A percentile compares a stretch with the other conserved stretches of the same genome.
phyloP scores from a whole-genome alignment of 306 rosid genomes.

The Quercus berberidifolia region DNA sequence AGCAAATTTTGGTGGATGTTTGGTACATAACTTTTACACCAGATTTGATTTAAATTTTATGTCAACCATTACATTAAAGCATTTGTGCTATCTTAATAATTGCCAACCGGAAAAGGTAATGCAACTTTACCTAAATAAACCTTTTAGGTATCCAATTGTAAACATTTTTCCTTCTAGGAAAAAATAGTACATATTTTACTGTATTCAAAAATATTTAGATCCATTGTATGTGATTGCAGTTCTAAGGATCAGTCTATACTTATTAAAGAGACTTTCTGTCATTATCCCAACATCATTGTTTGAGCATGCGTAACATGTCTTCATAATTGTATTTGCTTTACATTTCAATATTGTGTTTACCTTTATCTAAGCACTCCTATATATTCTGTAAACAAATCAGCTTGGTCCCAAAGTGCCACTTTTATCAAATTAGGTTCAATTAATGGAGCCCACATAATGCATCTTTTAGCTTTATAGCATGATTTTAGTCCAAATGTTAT shows the following conservation, averaged over 20 bases:
- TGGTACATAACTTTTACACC: background rate
- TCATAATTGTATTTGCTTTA: constrained; percentile 52
- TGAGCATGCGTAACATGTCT: constrained; percentile 62
- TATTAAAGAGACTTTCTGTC: constrained; percentile 51
- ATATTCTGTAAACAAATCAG: constrained; percentile 19
- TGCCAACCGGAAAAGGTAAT: constrained; percentile 12
- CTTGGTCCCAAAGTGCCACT: constrained; percentile 14
- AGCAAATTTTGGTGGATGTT: background rate
- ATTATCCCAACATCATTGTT: constrained; percentile 52
- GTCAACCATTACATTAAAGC: constrained; percentile 14
- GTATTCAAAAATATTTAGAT: constrained; percentile 13
- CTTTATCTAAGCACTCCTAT: constrained; percentile 45
- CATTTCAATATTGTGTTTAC: constrained; percentile 33
- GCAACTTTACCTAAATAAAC: constrained; percentile 16
- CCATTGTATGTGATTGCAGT: constrained; percentile 39
- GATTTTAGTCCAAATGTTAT: constrained; percentile 18
- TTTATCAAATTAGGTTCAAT: constrained; percentile 16
- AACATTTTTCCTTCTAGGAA: constrained; percentile 22
- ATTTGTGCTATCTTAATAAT: constrained; percentile 17
- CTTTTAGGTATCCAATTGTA: constrained; percentile 5
- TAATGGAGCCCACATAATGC: constrained; percentile 42
- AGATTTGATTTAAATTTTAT: background rate
- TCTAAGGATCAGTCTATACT: constrained; percentile 26
- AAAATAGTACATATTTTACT: constrained; percentile 16
- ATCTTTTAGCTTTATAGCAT: constrained; percentile 25